Evolutionary conservation across 176 grass and related monocot genomes (phyloP).

Genomic region (Hyparrhenia diplandra): DNA sequence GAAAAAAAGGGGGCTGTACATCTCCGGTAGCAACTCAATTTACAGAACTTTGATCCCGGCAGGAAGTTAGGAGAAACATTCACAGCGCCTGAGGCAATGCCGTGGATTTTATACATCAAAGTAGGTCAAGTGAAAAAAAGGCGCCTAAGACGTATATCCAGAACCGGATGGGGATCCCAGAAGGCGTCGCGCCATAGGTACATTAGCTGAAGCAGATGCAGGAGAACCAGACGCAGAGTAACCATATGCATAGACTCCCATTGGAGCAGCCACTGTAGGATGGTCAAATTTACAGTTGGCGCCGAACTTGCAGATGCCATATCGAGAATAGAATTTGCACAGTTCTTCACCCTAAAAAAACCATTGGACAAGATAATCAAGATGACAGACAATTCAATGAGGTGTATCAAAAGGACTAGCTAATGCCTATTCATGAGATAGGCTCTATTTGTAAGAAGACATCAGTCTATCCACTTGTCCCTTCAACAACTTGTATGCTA

Average conservation of each 20-base stretch:
- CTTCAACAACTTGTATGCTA: neutral
- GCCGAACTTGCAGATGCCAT: slow-evolving; percentile 98
- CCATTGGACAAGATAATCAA: neutral
- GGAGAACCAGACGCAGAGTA: slow-evolving; percentile 40
- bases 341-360: slow-evolving; percentile 76
- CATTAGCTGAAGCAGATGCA: slow-evolving; percentile 45
- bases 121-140: slow-evolving; percentile 35
- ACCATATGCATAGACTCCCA: slow-evolving; percentile 72
- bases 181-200: slow-evolving; percentile 34
- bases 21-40: slow-evolving; percentile 73
- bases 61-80: slow-evolving; percentile 46
- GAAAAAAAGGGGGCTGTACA: slow-evolving; percentile 45
- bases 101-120: slow-evolving; percentile 58
- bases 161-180: slow-evolving; percentile 57
- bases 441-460: neutral
- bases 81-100: slow-evolving; percentile 15
- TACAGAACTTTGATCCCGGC: slow-evolving; percentile 65
- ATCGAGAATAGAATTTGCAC: slow-evolving; percentile 96
- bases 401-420: neutral
- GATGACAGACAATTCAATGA: neutral
- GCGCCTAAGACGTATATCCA: slow-evolving; percentile 34
- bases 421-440: neutral
- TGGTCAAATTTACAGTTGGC: slow-evolving; percentile 98
- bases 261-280: slow-evolving; percentile 78
- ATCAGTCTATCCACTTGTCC: neutral